Percentiles rank a stretch among this genome's conserved stretches.
Evolutionary conservation across 163 green algal genomes (phyloP).

Genomic region (Chloroidium sp.): DNA sequence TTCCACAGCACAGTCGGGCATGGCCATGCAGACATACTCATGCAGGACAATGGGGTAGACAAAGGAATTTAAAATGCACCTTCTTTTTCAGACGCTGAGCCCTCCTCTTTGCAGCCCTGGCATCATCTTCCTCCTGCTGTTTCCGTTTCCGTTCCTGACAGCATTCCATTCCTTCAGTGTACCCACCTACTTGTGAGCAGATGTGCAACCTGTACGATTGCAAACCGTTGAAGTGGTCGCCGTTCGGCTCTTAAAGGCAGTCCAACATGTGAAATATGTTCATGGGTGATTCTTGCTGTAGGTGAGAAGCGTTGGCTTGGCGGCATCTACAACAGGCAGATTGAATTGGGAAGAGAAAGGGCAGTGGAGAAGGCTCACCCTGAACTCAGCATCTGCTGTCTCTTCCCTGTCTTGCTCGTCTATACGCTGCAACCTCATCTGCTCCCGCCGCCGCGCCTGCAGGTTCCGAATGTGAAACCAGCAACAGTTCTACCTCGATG

Average conservation of each 20-base stretch:
- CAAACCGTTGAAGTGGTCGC: no score
- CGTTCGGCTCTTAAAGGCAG: no score
- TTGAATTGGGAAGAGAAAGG: background rate
- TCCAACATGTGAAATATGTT: no score
- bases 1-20: no score
- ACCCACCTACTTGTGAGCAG: no score
- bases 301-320: no score
- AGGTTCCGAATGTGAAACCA: background rate
- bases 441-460: conserved; percentile 55
- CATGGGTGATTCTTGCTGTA: no score
- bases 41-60: no score
- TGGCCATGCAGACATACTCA: no score
- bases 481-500: background rate
- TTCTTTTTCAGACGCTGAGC: conserved; percentile 63
- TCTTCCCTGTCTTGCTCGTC: conserved; percentile 45
- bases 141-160: conserved; percentile 10
- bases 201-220: no score
- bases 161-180: no score
- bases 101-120: conserved; percentile 47
- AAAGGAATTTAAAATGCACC: conserved; percentile 1
- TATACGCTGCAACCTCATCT: conserved; percentile 49
- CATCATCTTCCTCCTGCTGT: conserved; percentile 32
- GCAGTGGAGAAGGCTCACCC: conserved; percentile 6
- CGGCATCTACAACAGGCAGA: no score
- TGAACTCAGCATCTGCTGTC: conserved; percentile 31